A percentile compares a stretch with the other conserved stretches of the same genome.
These are phyloP conservation scores for Piedraia hortae DNA, from an alignment of 2,329 filamentous ascomycete genomes.

Conservation along the genomic window DNA sequence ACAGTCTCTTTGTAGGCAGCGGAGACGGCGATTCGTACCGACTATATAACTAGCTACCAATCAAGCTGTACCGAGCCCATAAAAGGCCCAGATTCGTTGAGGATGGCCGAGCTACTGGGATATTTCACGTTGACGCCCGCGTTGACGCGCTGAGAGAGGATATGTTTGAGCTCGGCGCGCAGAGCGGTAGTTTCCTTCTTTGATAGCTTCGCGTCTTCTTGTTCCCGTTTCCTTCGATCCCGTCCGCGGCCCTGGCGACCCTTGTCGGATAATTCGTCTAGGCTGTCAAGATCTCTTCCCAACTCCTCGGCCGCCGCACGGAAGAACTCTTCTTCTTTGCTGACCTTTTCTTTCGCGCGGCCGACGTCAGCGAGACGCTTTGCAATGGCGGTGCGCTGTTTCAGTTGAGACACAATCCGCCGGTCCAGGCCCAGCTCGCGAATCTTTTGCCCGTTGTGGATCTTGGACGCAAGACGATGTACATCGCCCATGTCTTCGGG, in stretches of 20 bases:
- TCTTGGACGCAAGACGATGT: slow-evolving; percentile 58
- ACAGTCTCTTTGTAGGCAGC: too few species aligned
- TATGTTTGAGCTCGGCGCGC: slow-evolving; percentile 40
- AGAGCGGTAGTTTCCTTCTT: slow-evolving; percentile 48
- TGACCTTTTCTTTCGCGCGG: slow-evolving; percentile 66
- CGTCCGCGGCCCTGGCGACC: slow-evolving; percentile 36
- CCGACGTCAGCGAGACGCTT: slow-evolving; percentile 63
- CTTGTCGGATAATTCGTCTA: slow-evolving; percentile 57
- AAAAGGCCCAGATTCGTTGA: too few species aligned
- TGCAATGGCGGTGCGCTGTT: slow-evolving; percentile 50
- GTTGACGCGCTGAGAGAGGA: slow-evolving; percentile 52
- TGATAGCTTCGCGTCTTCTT: slow-evolving; percentile 34
- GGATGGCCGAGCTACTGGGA: too few species aligned
- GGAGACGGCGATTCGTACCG: too few species aligned
- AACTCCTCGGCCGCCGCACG: slow-evolving; percentile 67
- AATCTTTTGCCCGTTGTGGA: slow-evolving; percentile 48
- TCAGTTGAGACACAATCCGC: slow-evolving; percentile 46
- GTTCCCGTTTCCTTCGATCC: slow-evolving; percentile 47
- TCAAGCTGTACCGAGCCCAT: too few species aligned
- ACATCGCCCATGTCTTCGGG: slow-evolving; percentile 78
- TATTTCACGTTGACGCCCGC: slow-evolving; percentile 71
- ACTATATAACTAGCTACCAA: too few species aligned
- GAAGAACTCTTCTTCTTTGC: slow-evolving; percentile 63
- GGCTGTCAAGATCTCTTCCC: slow-evolving; percentile 75
- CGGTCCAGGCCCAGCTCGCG: slow-evolving; percentile 62